Conservation (phyloP, 345 rosid species). For the Microcos paniculata region DNA sequence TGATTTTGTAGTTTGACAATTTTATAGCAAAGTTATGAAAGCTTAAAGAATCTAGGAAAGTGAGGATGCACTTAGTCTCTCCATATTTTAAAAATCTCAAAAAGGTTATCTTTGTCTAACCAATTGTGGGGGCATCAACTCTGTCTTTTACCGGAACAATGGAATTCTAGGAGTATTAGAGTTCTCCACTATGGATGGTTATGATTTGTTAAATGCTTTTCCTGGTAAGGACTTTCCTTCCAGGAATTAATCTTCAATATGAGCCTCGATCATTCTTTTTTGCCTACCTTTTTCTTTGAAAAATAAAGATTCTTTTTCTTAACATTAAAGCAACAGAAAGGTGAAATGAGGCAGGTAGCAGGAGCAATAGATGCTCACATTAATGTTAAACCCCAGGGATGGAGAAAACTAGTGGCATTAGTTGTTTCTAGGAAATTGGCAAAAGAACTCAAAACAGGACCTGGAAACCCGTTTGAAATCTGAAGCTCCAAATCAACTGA, state of each 20-base stretch:
- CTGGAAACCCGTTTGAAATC: neutral
- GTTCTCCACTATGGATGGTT: neutral
- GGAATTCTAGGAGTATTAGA: neutral
- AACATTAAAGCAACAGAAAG: neutral
- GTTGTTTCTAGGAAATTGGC: neutral
- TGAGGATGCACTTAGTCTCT: neutral
- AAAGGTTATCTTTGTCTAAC: slow-evolving; percentile 5
- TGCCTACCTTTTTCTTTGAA: neutral
- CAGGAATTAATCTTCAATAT: neutral
- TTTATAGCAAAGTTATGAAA: neutral
- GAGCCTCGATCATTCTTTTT: neutral
- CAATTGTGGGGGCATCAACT: neutral
- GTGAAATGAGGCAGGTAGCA: neutral
- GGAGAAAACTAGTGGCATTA: neutral
- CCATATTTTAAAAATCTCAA: neutral
- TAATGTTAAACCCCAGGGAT: neutral
- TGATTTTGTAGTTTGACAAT: neutral
- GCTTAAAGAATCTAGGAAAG: slow-evolving; percentile 4
- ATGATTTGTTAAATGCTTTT: neutral
- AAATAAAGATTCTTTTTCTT: slow-evolving; percentile 5
- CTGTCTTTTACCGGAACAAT: neutral
- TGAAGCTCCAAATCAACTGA: neutral
- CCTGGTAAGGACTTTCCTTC: too few species aligned
- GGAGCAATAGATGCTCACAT: too few species aligned
- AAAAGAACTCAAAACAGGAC: neutral